Conservation (phyloP, 495 filamentous ascomycete species). For the Elaphomyces granulatus region DNA sequence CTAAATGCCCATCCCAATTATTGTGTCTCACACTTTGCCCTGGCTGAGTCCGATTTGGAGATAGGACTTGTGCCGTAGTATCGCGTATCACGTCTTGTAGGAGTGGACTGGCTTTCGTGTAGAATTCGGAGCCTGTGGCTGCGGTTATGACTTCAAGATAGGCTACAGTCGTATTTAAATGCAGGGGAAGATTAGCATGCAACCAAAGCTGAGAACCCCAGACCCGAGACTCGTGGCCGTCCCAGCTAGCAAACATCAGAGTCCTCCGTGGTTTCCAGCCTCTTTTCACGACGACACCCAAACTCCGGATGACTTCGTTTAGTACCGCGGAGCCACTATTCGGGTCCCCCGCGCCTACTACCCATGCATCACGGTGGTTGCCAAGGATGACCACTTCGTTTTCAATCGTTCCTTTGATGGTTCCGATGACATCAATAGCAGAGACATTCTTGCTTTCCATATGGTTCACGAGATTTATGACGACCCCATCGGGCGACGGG, state of each 20-base stretch:
- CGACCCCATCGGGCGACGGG: slow-evolving; percentile 47
- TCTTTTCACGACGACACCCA: slow-evolving; percentile 42
- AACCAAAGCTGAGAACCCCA: slow-evolving; percentile 49
- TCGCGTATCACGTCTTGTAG: too few relatives aligned
- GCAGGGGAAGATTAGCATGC: slow-evolving; percentile 60
- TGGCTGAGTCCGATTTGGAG: slow-evolving; percentile 43
- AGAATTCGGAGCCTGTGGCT: slow-evolving; percentile 23
- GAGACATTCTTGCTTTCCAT: slow-evolving; percentile 62
- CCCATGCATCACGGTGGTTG: slow-evolving; percentile 78
- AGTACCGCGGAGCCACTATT: slow-evolving; percentile 65
- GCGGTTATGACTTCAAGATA: slow-evolving; percentile 46
- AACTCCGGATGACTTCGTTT: slow-evolving; percentile 56
- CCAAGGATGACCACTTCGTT: slow-evolving; percentile 68
- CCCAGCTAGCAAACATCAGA: slow-evolving; percentile 44
- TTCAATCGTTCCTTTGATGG: slow-evolving; percentile 61
- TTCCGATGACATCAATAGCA: slow-evolving; percentile 69
- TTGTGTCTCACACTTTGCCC: slow-evolving; percentile 46
- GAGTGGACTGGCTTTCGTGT: slow-evolving; percentile 39
- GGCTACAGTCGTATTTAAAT: slow-evolving; percentile 44
- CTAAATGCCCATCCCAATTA: slow-evolving; percentile 31
- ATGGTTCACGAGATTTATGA: slow-evolving; percentile 57
- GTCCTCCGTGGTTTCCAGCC: slow-evolving; percentile 66
- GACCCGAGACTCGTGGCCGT: slow-evolving; percentile 44
- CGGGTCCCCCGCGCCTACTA: slow-evolving; percentile 54
- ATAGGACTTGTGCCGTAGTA: too few relatives aligned